A percentile compares a stretch with the other conserved stretches of the same genome.
Conservation (phyloP, 805 yeast species). For the Scheffersomyces coipomensis region DNA sequence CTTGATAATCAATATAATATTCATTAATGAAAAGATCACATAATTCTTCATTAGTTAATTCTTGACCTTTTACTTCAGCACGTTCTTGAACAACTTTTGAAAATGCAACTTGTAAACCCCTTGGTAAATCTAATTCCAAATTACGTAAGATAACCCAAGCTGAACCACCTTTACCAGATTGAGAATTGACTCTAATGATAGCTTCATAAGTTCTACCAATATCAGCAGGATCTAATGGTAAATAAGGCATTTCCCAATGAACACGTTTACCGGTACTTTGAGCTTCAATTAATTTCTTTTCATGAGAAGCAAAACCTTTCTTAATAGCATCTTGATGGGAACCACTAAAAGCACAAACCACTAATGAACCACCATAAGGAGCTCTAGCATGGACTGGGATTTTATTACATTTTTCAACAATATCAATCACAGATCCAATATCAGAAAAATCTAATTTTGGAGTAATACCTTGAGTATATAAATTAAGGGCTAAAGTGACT, state of each 20-base stretch:
- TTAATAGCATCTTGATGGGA: constrained; percentile 90
- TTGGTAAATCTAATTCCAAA: constrained; percentile 77
- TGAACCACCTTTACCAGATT: constrained; percentile 87
- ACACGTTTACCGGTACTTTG: constrained; percentile 32
- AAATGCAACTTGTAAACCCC: constrained; percentile 75
- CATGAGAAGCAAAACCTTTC: constrained; percentile 64
- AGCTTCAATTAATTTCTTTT: constrained; percentile 28
- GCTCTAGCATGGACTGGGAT: constrained; percentile 77
- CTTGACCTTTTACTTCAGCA: constrained; percentile 73
- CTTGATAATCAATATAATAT: constrained; percentile 45
- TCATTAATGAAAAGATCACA: constrained; percentile 61
- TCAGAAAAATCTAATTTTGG: constrained; percentile 74
- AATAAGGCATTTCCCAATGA: constrained; percentile 74
- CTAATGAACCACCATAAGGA: constrained; percentile 81
- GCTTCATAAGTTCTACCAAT: constrained; percentile 90
- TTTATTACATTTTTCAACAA: constrained; percentile 78
- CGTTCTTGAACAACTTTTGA: constrained; percentile 66
- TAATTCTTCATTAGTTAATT: constrained; percentile 63
- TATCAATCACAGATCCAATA: constrained; percentile 61
- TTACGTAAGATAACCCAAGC: constrained; percentile 81
- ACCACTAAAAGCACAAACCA: constrained; percentile 81
- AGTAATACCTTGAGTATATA: constrained; percentile 75
- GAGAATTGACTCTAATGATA: constrained; percentile 85
- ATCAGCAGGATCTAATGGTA: constrained; percentile 82
- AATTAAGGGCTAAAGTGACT: constrained; percentile 72